These are phyloP conservation scores for Lipomyces japonicus DNA, from an alignment of 805 yeast species.

Conservation along the genomic window DNA sequence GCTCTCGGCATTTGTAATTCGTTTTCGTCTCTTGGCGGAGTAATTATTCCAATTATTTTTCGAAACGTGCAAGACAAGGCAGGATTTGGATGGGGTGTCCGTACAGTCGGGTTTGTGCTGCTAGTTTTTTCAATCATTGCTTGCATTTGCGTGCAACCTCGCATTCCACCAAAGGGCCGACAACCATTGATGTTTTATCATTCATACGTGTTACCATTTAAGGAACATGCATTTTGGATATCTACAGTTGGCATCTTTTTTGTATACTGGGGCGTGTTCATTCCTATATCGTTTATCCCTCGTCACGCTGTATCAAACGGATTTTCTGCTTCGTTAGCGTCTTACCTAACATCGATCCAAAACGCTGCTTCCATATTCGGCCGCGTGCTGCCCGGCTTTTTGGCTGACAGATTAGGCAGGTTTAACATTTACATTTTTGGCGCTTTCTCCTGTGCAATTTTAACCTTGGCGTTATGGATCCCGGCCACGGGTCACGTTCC, in stretches of 20 bases:
- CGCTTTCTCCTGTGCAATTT: slow-evolving; percentile 40
- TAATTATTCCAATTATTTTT: slow-evolving; percentile 48
- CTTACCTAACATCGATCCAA: slow-evolving; percentile 32
- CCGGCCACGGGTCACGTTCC: slow-evolving; percentile 46
- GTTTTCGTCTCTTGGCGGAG: slow-evolving; percentile 53
- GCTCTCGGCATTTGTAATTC: slow-evolving; percentile 48
- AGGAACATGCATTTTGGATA: slow-evolving; percentile 28
- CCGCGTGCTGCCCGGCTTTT: slow-evolving; percentile 45
- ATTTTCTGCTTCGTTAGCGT: slow-evolving; percentile 23
- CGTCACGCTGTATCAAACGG: slow-evolving; percentile 32
- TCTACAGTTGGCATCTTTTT: slow-evolving; percentile 30
- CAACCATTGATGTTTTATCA: slow-evolving; percentile 15
- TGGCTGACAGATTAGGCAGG: slow-evolving; percentile 49
- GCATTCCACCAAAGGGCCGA: slow-evolving; percentile 28
- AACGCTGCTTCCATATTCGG: slow-evolving; percentile 38
- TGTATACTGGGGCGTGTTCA: slow-evolving; percentile 35
- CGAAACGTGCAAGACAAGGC: slow-evolving; percentile 41
- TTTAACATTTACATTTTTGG: slow-evolving; percentile 50
- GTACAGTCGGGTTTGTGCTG: slow-evolving; percentile 48
- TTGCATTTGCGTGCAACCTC: slow-evolving; percentile 31
- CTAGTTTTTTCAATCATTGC: slow-evolving; percentile 33
- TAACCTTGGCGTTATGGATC: slow-evolving; percentile 57
- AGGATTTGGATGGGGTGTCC: slow-evolving; percentile 54
- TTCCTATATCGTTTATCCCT: slow-evolving; percentile 37
- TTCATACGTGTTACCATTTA: slow-evolving; percentile 29